Percentiles rank a stretch among this genome's conserved stretches.
These are phyloP conservation scores for Phytophthora macrochlamydospora DNA, from an alignment of 352 stramenopile species.

Conservation along the genomic window DNA sequence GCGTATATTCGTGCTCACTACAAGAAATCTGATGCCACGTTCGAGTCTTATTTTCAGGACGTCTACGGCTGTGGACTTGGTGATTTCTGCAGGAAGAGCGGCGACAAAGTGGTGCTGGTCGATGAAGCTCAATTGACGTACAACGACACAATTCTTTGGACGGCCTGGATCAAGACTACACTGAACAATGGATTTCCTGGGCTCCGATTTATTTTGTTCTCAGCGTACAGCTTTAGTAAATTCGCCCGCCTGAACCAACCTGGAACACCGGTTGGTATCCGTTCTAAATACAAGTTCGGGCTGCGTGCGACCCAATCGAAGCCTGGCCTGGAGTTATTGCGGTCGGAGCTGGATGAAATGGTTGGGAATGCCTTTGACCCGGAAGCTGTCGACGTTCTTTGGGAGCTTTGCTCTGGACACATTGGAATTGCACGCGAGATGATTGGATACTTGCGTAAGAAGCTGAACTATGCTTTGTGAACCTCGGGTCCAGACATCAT, in stretches of 20 bases:
- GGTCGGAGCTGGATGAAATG: not conserved
- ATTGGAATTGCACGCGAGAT: not conserved
- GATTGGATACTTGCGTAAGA: no score
- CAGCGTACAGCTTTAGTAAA: not conserved
- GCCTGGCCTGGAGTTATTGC: not conserved
- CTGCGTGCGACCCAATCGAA: not conserved
- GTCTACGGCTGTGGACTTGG: conserved; percentile 27
- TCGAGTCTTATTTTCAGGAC: conserved; percentile 26
- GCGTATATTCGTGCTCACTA: conserved; percentile 16
- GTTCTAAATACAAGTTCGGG: not conserved
- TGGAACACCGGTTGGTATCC: not conserved
- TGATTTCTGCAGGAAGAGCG: conserved; percentile 14
- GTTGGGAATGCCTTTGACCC: not conserved
- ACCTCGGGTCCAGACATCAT: no score
- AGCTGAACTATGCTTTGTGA: no score
- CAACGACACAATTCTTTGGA: conserved; percentile 16
- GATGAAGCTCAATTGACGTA: conserved; percentile 29
- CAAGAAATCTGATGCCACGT: conserved; percentile 15
- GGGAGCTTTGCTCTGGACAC: not conserved
- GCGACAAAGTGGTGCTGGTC: conserved; percentile 24
- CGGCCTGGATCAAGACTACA: not conserved
- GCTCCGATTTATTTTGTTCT: no score
- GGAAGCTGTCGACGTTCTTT: not conserved
- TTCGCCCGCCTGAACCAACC: not conserved
- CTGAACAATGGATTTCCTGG: no score